phyloP scores from a whole-genome alignment of 257 asterid genomes.

The Solanum stenotomum region DNA sequence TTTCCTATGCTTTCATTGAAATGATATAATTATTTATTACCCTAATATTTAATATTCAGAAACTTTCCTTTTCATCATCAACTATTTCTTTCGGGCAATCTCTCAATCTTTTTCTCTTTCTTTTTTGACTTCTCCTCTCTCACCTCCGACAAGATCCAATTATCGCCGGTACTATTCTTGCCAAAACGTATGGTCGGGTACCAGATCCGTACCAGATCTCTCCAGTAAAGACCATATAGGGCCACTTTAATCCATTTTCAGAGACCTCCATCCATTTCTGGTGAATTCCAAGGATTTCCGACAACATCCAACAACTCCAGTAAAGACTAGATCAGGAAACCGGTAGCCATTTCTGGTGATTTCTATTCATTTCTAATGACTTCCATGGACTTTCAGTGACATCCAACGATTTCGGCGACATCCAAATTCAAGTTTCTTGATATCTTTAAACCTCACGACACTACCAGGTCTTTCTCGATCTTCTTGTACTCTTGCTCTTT shows the following conservation, averaged over 20 bases:
- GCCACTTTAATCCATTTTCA: not conserved
- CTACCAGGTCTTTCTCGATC: too few relatives aligned
- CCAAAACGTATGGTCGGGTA: not conserved
- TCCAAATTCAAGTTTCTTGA: not conserved
- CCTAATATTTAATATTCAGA: not conserved
- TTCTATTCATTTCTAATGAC: too few relatives aligned
- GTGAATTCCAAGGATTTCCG: not conserved
- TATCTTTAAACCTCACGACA: too few relatives aligned
- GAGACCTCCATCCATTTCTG: not conserved
- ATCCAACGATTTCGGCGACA: not conserved
- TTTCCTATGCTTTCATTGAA: too few relatives aligned
- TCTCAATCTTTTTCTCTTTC: not conserved
- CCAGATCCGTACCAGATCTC: not conserved
- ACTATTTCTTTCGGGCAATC: too few relatives aligned
- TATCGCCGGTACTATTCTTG: not conserved
- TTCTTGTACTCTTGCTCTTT: too few relatives aligned
- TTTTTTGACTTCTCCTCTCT: not conserved
- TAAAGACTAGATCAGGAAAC: too few relatives aligned
- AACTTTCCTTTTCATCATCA: not conserved
- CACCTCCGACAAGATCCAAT: not conserved
- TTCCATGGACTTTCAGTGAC: not conserved
- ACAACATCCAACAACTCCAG: too few relatives aligned
- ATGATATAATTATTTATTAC: too few relatives aligned
- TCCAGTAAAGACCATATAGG: not conserved
- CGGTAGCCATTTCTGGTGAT: too few relatives aligned